These are phyloP conservation scores for Aspergillus bridgeri DNA, from an alignment of 495 filamentous ascomycete genomes.

Conservation along the genomic window DNA sequence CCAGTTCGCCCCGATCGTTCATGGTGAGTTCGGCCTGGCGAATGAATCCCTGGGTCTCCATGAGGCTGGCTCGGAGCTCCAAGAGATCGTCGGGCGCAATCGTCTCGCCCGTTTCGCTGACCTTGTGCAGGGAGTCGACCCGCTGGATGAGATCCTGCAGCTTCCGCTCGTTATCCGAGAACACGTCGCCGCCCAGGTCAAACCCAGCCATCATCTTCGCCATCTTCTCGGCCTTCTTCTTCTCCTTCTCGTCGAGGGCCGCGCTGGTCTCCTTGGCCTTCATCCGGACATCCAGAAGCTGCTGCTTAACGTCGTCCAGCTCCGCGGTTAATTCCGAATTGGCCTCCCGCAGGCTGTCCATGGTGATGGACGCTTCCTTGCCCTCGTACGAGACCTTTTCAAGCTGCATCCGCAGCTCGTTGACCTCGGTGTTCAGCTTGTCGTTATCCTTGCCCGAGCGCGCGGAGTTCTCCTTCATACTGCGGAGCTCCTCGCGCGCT, in stretches of 20 bases:
- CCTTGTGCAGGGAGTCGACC: slow-evolving; percentile 72
- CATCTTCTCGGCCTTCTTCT: slow-evolving; percentile 98
- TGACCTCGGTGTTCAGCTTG: slow-evolving; percentile 73
- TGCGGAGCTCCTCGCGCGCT: slow-evolving; percentile 75
- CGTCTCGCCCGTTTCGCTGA: slow-evolving; percentile 69
- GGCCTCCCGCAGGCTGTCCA: slow-evolving; percentile 94
- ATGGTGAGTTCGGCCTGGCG: slow-evolving; percentile 87
- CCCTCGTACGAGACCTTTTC: slow-evolving; percentile 93
- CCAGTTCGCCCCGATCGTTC: slow-evolving; percentile 60
- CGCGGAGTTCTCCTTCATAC: slow-evolving; percentile 76
- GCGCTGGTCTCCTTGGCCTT: slow-evolving; percentile 87
- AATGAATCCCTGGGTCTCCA: slow-evolving; percentile 89
- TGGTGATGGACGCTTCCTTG: slow-evolving; percentile 94
- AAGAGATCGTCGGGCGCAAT: slow-evolving; percentile 78
- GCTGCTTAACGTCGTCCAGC: slow-evolving; percentile 93
- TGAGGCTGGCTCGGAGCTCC: slow-evolving; percentile 68
- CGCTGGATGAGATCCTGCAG: slow-evolving; percentile 78
- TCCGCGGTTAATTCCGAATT: slow-evolving; percentile 89
- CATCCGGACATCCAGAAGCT: slow-evolving; percentile 93
- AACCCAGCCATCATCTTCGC: slow-evolving; percentile 99
- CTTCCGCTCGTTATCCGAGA: slow-evolving; percentile 84
- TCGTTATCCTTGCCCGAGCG: slow-evolving; percentile 86
- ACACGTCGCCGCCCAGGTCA: slow-evolving; percentile 82
- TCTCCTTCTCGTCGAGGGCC: slow-evolving; percentile 90
- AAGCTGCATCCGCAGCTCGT: slow-evolving; percentile 91